Base-by-base conservation (phyloP, 2,329 filamentous ascomycete species). In the Parasarocladium wereldwijsianum region DNA sequence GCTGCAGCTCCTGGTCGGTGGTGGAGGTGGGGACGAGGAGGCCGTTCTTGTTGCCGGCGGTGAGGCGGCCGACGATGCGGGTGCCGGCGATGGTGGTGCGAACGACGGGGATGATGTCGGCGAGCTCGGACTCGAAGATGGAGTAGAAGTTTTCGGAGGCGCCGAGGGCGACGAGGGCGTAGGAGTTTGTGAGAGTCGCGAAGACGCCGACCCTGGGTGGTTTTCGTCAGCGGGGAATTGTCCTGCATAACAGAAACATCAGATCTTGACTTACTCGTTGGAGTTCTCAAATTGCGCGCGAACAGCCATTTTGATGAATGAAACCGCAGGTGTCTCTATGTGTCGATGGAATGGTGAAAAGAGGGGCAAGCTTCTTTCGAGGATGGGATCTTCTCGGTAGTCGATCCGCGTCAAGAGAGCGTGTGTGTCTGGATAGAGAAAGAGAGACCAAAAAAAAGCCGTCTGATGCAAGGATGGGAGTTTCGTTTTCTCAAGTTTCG, bases 81-180 rank as follows among this genome's bases (percentile, higher is more conserved):
- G 87, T 96, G 44, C 90, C 90, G 38, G 86, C 86, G 54, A 98
- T 96, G 34, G 87, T 94, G 43, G 84, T 86, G 60, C 90, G 83
- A 58, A 84, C 90, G 56, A 94, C 94, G 43, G 90, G 90, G 46
- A 98, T 87, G 39, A 94, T 76, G 63, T 96, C 90, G 65, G 93
- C 84, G 38, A 98, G 70, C 64, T 98, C 90, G 39, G 87, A 78
- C 67, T 98, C 90, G 62, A 98, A 96, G 54, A 96, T 73, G 65
- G 83, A 86, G 75, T 96, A 96, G 60, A 98, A 98, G 71, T 96
- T 96, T 67, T 94, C 86, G 50, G 84, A 93, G 45, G 83, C 86
- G 50, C 90, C 90, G 42, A 93, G 74, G 40, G 87, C 86, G 45
- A 94, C 84, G 46, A 98, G 70, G 45, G 86, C 85, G 59, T 93